Evolutionary conservation across 208 protist genomes (phyloP), one percentile per base, ranked within the genome.

Genomic region (Trypanosoma rangeli): DNA sequence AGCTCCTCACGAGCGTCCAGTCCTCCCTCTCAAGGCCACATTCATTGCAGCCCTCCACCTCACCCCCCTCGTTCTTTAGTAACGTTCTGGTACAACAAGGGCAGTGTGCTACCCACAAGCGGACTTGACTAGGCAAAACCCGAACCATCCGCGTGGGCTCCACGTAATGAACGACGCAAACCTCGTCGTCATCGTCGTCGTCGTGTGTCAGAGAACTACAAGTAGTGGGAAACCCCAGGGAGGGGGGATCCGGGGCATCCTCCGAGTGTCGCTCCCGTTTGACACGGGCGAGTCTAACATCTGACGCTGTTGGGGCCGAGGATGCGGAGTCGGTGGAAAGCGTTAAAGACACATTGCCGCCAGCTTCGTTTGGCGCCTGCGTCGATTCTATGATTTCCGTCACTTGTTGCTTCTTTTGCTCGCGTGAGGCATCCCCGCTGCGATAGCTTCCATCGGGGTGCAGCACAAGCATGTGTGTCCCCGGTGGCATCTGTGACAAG

Each of bases 41-140:
- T 44, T 74, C 58, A 26, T 37, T 68, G 60, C 85, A 93, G n/a
- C 66, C 39, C 59, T 87, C 78, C 28, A 55, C 53, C 26, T 46
- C 22, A 46, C 73, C 84, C 35, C 71, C 70, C 77, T 92, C 86
- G 62, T 67, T 80, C 65, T 89, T 93, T n/a, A 85, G 68, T 26
- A 85, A 69, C 35, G 76, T 39, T 12, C 73, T 77, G 10, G 70
- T 68, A 62, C 90, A 95, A 20, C 49, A 35, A 0, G 79, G 78
- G 73, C 90, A 95, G 80, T 95, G 84, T 20, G 79, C 78, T 5
- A 83, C 76, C 87, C 90, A 95, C 35, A 89, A 53, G 3, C 90
- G 90, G 5, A 83, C 33, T 59, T 89, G 87, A 66, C 84, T 92
- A 7, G 87, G 87, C 46, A 93, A 56, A 4, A 79, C 79, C 35